A percentile compares a stretch with the other conserved stretches of the same genome.
These are phyloP conservation scores for Pichia sp. DNA, from an alignment of 1,139 yeast genomes.

Conservation along the genomic window DNA sequence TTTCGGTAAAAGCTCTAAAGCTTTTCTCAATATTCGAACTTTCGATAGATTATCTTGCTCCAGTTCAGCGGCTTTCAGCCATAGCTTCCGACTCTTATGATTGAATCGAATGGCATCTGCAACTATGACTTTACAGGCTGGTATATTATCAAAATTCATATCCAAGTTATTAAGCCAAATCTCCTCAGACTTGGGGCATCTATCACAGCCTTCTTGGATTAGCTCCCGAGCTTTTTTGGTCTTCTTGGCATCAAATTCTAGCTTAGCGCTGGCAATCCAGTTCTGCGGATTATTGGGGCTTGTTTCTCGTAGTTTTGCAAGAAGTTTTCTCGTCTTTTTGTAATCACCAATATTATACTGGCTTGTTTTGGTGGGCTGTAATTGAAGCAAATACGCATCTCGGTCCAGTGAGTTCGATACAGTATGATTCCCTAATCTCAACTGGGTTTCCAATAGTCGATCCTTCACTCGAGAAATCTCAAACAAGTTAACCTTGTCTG, in stretches of 20 bases:
- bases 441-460: constrained; percentile 39
- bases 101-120: constrained; percentile 59
- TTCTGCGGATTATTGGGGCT: constrained; percentile 71
- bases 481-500: constrained; percentile 37
- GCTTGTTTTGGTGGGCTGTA: constrained; percentile 3
- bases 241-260: constrained; percentile 64
- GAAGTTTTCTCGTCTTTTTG: constrained; percentile 50
- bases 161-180: constrained; percentile 80
- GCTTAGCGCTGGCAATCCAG: constrained; percentile 83
- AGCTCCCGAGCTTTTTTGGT: constrained; percentile 49
- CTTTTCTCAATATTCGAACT: constrained; percentile 54
- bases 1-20: constrained; percentile 45
- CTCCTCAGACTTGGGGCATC: constrained; percentile 60
- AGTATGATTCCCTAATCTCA: constrained; percentile 26
- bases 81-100: constrained; percentile 50
- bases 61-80: constrained; percentile 65
- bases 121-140: constrained; percentile 46
- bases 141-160: constrained; percentile 45
- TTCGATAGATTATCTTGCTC: constrained; percentile 52
- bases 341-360: constrained; percentile 44
- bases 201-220: constrained; percentile 66
- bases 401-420: constrained; percentile 14
- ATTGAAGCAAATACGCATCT: constrained; percentile 16
- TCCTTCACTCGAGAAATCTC: constrained; percentile 50
- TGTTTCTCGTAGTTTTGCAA: constrained; percentile 60